These are phyloP conservation scores for Neurospora sp. DNA, from an alignment of 495 filamentous ascomycete genomes.

Conservation along the genomic window DNA sequence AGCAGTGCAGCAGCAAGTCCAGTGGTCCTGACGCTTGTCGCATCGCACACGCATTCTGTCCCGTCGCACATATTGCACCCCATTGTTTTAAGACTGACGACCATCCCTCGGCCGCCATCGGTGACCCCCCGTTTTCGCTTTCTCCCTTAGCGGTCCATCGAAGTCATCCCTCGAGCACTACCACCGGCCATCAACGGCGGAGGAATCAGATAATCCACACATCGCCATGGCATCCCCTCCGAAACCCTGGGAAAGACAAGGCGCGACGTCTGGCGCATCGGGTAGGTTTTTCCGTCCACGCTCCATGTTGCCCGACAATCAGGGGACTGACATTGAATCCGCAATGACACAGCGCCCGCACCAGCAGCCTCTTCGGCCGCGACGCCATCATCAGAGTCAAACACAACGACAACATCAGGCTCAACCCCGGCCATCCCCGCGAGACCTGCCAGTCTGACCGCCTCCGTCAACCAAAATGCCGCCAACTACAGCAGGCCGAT, in stretches of 20 bases:
- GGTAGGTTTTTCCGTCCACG: constrained; percentile 24
- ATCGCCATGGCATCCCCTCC: constrained; percentile 63
- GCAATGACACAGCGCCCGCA: neutral
- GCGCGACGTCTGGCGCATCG: constrained; percentile 46
- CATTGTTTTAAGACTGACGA: neutral
- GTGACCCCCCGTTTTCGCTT: neutral
- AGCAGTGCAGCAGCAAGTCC: neutral
- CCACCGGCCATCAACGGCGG: neutral
- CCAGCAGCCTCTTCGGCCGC: neutral
- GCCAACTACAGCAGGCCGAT: constrained; percentile 56
- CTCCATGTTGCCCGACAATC: constrained; percentile 1
- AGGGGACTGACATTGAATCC: neutral
- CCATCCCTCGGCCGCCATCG: neutral
- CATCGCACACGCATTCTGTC: neutral
- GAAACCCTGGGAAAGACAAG: constrained; percentile 88
- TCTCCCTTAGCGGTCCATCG: neutral
- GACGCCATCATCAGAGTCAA: constrained; percentile 4
- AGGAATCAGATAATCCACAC: neutral
- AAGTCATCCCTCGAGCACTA: neutral
- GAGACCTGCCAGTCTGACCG: constrained; percentile 62
- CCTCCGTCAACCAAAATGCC: constrained; percentile 73
- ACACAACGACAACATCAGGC: constrained; percentile 27
- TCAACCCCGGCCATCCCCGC: constrained; percentile 66
- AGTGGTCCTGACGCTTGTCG: neutral
- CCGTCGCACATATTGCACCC: neutral